Percentiles rank a stretch among this genome's conserved stretches.
Conservation (phyloP, 495 filamentous ascomycete species). For the Pyronema omphalodes region DNA sequence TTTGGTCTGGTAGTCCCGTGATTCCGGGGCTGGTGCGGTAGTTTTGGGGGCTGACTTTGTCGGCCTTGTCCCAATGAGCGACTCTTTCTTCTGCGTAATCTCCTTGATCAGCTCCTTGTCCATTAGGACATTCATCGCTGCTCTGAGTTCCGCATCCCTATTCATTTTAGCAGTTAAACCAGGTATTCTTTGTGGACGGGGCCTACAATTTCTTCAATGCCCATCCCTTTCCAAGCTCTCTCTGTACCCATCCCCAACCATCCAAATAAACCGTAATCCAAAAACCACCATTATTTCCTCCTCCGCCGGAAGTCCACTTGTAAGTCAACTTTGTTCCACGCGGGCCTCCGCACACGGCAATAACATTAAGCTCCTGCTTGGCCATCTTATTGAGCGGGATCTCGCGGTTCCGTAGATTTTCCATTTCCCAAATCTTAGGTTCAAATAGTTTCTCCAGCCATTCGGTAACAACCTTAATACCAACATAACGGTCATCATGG, state of each 20-base stretch:
- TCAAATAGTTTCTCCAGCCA: slow-evolving; percentile 19
- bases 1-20: too few species aligned
- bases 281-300: slow-evolving; percentile 22
- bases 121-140: slow-evolving; percentile 19
- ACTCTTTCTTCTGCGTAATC: slow-evolving; percentile 8
- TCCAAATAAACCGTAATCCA: slow-evolving; percentile 19
- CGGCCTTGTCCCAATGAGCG: slow-evolving; percentile 14
- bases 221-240: slow-evolving; percentile 19
- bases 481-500: slow-evolving; percentile 3
- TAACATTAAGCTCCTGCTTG: slow-evolving; percentile 18
- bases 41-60: neutral
- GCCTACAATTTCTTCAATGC: slow-evolving; percentile 18
- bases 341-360: slow-evolving; percentile 13
- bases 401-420: slow-evolving; percentile 3
- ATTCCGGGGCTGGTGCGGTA: too few species aligned
- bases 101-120: slow-evolving; percentile 15
- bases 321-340: slow-evolving; percentile 12
- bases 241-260: slow-evolving; percentile 18
- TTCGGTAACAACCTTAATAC: slow-evolving; percentile 6
- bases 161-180: neutral
- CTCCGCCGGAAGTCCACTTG: slow-evolving; percentile 17
- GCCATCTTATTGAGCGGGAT: slow-evolving; percentile 20
- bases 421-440: slow-evolving; percentile 18
- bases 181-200: neutral
- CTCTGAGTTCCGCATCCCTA: slow-evolving; percentile 19